Percentiles rank a stretch among this genome's conserved stretches.
Evolutionary conservation across 2,329 filamentous ascomycete species (phyloP).

Genomic region (Penicillium glabrum): DNA sequence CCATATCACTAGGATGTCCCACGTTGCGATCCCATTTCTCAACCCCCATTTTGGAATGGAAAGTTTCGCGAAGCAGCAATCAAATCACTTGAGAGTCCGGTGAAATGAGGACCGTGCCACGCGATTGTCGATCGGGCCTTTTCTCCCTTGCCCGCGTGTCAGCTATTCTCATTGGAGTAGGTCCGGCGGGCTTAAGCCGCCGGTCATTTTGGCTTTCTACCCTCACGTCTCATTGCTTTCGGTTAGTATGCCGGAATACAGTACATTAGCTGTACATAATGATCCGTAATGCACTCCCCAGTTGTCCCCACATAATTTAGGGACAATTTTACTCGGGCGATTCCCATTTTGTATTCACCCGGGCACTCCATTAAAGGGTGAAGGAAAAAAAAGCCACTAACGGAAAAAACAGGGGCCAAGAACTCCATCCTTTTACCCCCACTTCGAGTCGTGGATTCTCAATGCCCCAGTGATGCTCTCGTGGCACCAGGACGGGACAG

Average conservation of each 20-base stretch:
- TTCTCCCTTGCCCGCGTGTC: background rate
- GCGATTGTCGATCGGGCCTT: background rate
- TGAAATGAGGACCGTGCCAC: background rate
- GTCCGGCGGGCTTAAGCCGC: background rate
- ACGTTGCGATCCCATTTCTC: background rate
- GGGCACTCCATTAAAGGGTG: background rate
- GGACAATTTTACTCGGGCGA: background rate
- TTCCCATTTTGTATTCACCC: background rate
- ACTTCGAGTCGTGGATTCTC: background rate
- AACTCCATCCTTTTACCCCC: background rate
- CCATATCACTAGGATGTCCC: background rate
- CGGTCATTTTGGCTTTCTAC: background rate
- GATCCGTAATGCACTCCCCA: background rate
- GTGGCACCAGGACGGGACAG: conserved; percentile 12
- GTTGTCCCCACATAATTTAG: background rate
- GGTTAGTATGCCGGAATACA: background rate
- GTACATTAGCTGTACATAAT: background rate
- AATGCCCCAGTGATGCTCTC: conserved; percentile 7
- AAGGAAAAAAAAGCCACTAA: background rate
- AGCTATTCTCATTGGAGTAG: background rate
- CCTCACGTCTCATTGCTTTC: background rate
- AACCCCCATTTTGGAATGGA: background rate
- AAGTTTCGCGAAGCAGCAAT: background rate
- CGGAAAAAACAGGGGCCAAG: background rate
- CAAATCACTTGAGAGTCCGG: background rate